A percentile compares a stretch with the other conserved stretches of the same genome.
Conservation (phyloP, 257 asterid species). For the Phtheirospermum japonicum region DNA sequence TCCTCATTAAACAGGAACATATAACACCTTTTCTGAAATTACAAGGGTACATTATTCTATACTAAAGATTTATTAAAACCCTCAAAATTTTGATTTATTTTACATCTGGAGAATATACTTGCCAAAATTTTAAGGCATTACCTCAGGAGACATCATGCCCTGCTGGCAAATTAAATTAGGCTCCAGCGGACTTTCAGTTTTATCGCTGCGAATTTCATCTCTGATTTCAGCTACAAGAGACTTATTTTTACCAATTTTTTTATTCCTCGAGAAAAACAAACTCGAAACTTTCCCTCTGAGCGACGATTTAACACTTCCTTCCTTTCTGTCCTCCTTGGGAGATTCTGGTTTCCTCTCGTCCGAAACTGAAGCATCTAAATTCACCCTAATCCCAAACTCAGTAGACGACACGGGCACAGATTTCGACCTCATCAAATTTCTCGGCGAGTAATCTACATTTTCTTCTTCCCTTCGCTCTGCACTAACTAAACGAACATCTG, state of each 20-base stretch:
- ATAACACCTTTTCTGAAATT: no score
- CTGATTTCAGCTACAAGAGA: conserved; percentile 36
- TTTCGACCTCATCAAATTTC: conserved; percentile 63
- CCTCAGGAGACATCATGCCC: conserved; percentile 42
- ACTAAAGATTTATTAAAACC: not conserved
- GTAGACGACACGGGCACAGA: conserved; percentile 67
- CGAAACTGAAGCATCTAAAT: conserved; percentile 28
- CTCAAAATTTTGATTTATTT: not conserved
- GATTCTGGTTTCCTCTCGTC: conserved; percentile 32
- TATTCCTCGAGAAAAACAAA: conserved; percentile 65
- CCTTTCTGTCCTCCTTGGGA: conserved; percentile 38
- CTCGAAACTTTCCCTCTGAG: conserved; percentile 67
- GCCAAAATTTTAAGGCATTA: conserved; percentile 25
- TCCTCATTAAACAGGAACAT: not conserved
- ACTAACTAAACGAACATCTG: conserved; percentile 26
- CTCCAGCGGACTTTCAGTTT: conserved; percentile 28
- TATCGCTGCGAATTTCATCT: conserved; percentile 27
- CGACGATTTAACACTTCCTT: conserved; percentile 43
- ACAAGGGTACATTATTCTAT: not conserved
- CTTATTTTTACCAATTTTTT: conserved; percentile 42
- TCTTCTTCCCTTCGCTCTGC: conserved; percentile 33
- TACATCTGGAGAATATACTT: not conserved
- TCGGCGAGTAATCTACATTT: conserved; percentile 37
- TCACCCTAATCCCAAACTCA: conserved; percentile 36
- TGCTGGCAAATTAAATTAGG: conserved; percentile 30